These are phyloP conservation scores for Metschnikowia koreensis DNA, from an alignment of 805 yeast genomes.

Conservation along the genomic window DNA sequence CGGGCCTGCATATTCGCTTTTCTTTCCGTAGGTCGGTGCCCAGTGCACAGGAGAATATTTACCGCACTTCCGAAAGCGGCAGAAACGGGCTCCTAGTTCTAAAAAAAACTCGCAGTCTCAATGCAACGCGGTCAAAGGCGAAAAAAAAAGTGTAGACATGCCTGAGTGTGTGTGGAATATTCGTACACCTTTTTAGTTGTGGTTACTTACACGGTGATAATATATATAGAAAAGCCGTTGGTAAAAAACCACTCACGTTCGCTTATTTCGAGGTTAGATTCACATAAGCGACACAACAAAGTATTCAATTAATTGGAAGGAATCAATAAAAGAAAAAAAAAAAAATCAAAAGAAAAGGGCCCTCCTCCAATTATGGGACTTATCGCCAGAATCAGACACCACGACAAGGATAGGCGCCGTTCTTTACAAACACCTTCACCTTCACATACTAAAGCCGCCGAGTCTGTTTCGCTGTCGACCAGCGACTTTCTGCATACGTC, in stretches of 20 bases:
- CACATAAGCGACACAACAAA: too few species aligned
- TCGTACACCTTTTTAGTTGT: background rate
- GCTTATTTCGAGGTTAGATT: too few species aligned
- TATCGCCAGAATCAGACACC: constrained; percentile 20
- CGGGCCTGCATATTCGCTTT: background rate
- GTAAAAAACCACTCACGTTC: too few species aligned
- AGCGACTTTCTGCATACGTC: constrained; percentile 36
- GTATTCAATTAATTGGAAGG: too few species aligned
- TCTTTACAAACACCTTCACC: constrained; percentile 1
- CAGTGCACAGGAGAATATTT: background rate
- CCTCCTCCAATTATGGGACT: constrained; percentile 21
- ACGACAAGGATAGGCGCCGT: constrained; percentile 6
- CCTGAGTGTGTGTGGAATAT: background rate
- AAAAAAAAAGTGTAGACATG: background rate
- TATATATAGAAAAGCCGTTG: too few species aligned
- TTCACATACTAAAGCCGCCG: constrained; percentile 7
- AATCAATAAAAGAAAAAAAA: background rate
- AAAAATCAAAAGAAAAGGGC: background rate
- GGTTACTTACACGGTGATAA: too few species aligned
- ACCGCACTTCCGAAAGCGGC: background rate
- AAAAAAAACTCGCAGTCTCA: constrained; percentile 1
- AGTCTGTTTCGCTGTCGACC: constrained; percentile 17
- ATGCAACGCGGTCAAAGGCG: background rate
- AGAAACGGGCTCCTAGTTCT: background rate
- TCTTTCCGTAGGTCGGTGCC: background rate